Evolutionary conservation across 352 stramenopile genomes (phyloP), one percentile per base, ranked within the genome.

Genomic region (Elongisporangium prolatum): DNA sequence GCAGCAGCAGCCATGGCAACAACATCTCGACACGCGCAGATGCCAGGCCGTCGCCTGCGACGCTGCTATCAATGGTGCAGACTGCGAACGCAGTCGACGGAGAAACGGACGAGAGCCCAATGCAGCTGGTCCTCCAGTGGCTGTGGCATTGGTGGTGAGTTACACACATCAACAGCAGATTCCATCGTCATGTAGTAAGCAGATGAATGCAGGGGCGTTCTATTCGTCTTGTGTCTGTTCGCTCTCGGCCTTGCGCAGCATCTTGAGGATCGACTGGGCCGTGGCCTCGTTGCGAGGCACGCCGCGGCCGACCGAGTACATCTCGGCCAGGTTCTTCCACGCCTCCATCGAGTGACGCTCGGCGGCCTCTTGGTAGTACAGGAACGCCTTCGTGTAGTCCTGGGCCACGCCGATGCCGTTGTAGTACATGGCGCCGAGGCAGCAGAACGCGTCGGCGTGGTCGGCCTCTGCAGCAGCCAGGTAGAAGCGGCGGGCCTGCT

Each of bases 321-420:
- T 95, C 54, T 93, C 86, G 14, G 86, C 86, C 6, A 95, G 71
- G 63, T 93, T 95, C 66, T 95, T 93, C 86, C 86, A 95, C 6
- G 86, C 84, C 59, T 89, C 75, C 73, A 93, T 88, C 48, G 84
- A 94, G 70, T 93, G 69, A 37, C 72, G 75, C 48, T 95, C 85
- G 17, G 86, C 88, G 4, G 88, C 86, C 49, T 89, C 83, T 64
- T 95, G 85, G 63, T 95, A 96, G 63, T 91, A 93, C 59, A 89
- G 56, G 55, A 96, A 94, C 34, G 88, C 88, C 63, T 82, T 80
- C 54, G 86, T 61, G 54, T 76, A 94, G 63, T 95, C 77, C 52
- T 80, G 62, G 59, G 75, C 48, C 44, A 92, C 81, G 21, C 84
- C 84, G 37, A 81, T 63, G 17, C 82, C 81, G 50, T 91, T 84